Evolutionary conservation across 108 stramenopile genomes (phyloP), one percentile per base, ranked within the genome.

Genomic region (Conticribra weissflogii): DNA sequence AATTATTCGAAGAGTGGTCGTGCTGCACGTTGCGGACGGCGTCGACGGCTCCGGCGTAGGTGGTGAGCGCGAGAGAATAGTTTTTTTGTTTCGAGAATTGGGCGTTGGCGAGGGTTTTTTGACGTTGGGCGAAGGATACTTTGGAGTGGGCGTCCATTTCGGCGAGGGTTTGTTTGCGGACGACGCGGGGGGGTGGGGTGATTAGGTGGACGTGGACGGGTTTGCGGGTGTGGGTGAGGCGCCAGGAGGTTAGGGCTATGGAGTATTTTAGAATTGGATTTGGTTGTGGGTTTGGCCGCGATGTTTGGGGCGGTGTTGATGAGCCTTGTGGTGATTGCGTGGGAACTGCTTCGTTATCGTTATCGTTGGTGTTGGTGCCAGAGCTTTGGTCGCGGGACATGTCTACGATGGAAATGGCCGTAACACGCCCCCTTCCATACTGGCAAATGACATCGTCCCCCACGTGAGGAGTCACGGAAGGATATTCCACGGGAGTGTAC

Each of bases 11-110:
- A 36, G 86, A 69, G 46, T 67, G 54, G 44, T 84, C 76, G 61
- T 89, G 93, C 29, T 94, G 93, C 7, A 88, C 80, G 66, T 88
- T 88, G 25, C 88, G 83, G 1, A 91, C 83, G n/a, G 86, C 79
- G 71, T 94, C 90, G 15, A 91, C 67, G 2, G 89, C 89, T 27
- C 69, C 49, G 15, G 78, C 72, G 58, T 91, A 94, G 25, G 75
- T 23, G 16, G 79, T 60, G n/a, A 89, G 58, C 7, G 93, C 90
- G 0, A 48, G 25, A 19, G 54, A 31, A 36, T 85, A 91, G 22
- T 87, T 61, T 63, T 86, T 86, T 17, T 49, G 21, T 33, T 68
- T 32, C 8, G 62, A 50, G 67, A 93, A 93, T 32, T 53, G 49
- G 7, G 21, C 47, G 19, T 66, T 68, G 2, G 92, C 92, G 30